Evolutionary conservation across 805 yeast genomes (phyloP), one percentile per base, ranked within the genome.

Genomic region (Kazachstania kunashirensis): DNA sequence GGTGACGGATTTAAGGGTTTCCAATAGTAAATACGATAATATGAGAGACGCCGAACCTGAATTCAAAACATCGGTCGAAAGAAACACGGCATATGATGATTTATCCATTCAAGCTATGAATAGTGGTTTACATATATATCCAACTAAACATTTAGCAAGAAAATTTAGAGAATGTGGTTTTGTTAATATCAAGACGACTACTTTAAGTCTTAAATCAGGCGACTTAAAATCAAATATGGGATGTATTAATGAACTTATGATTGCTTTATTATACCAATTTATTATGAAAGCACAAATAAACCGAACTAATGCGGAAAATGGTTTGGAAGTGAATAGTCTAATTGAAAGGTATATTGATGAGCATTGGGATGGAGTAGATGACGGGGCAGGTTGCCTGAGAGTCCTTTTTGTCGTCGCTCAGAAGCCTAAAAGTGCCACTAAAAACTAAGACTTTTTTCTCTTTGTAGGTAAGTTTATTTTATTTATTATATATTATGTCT

Each of bases 181-280:
- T 34, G 40, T 44, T 3, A 49, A 52, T 34, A 43, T 57, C 6
- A 55, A 56, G 23, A 46, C 50, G 23, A 38, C 60, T 1, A 43
- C 49, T 4, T 19, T 57, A 12, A 49, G 49, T 38, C 39, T 55
- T 17, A 49, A 50, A 21, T 37, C 48, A 6, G 62, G 61, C 21
- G 60, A 55, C 36, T 36, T 54, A 7, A 37, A 44, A 7, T 46
- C 45, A 10, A 49, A 52, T 9, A 52, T 57, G 55, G 61, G 61
- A 2, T 49, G 47, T 39, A 26, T 52, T 7, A 44, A 49, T 37
- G 61, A 57, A 38, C 46, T 57, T 24, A 34, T 46, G 28, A 39
- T 49, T 10, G 36, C 45, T n/a, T 39, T 40, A 29, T 31, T 38
- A 15, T 50, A 43, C 35, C 57, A 51, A 37, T 37, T 31, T 14